Evolutionary conservation across 345 rosid genomes (phyloP), one percentile per base, ranked within the genome.

Genomic region (Erodium maritimum): DNA sequence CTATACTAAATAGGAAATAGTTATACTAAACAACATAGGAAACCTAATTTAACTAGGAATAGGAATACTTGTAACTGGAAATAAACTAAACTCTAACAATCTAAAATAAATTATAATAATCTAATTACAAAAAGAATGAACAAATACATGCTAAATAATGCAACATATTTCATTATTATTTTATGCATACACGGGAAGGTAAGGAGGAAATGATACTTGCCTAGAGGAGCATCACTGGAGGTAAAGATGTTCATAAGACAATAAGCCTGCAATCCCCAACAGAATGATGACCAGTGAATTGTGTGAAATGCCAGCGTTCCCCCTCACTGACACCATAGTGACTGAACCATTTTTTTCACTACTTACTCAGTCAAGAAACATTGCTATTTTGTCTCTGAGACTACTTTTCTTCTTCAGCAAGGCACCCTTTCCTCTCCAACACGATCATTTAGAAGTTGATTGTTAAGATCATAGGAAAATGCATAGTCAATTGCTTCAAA

Each of bases 311-410:
- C 17, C 48, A 42, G 14, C 48, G 12, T 42, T 42, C 48, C 48
- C 8, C 48, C 12, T 42, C 48, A 42, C 48, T 10, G 48, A 3
- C 37, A 6, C 37, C 9, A 29, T 42, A 42, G 8, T 42, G 48
- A 7, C 48, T 42, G 48, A 42, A 42, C 48, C 48, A 42, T 7
- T 42, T 42, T 42, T 42, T 42, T 42, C 34, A 42, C 17, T 0
- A 14, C 48, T 42, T 42, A 42, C 17, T 72, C 69, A 78, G 50
- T 76, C 76, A 53, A 80, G 70, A 21, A 72, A 67, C 63, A 70
- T 42, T 56, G 80, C 75, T n/a, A 80, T 76, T 73, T 76, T 74
- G 62, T 79, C 75, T 66, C 71, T 77, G 21, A 83, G 77, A 61
- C 80, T 78, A 68, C 72, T 66, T 67, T 71, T 80, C 72, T 72